Percentiles rank a stretch among this genome's conserved stretches.
Evolutionary conservation across 495 filamentous ascomycete genomes (phyloP).

Genomic region (Pseudevernia furfuracea): DNA sequence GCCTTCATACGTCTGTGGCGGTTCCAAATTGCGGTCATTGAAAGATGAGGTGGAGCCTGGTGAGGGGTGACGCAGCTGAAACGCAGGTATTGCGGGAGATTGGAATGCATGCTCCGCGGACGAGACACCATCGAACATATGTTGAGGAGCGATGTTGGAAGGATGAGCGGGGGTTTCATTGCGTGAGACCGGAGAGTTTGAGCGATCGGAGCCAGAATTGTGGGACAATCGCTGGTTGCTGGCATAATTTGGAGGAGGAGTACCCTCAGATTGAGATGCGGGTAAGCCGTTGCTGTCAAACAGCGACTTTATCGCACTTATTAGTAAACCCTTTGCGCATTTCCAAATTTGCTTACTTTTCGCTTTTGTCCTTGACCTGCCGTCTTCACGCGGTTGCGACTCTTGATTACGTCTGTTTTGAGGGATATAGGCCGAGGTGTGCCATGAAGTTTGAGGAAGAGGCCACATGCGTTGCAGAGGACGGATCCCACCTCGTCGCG

Average conservation of each 20-base stretch:
- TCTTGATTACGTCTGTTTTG: slow-evolving; percentile 99
- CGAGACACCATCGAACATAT: slow-evolving; percentile 68
- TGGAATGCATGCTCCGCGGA: slow-evolving; percentile 58
- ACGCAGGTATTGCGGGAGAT: slow-evolving; percentile 46
- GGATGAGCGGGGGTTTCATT: slow-evolving; percentile 72
- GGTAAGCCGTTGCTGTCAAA: slow-evolving; percentile 53
- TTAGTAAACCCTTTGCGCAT: not conserved
- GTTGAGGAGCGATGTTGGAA: slow-evolving; percentile 67
- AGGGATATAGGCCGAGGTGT: slow-evolving; percentile 87
- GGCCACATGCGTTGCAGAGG: slow-evolving; percentile 97
- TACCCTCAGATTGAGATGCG: slow-evolving; percentile 49
- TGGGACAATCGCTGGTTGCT: slow-evolving; percentile 61
- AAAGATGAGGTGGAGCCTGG: slow-evolving; percentile 61
- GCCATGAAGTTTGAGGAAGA: slow-evolving; percentile 95
- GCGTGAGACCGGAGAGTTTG: slow-evolving; percentile 79
- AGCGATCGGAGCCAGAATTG: slow-evolving; percentile 67
- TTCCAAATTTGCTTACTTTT: slow-evolving; percentile 54
- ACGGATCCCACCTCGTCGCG: slow-evolving; percentile 92
- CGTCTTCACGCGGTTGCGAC: slow-evolving; percentile 94
- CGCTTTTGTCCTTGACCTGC: slow-evolving; percentile 77
- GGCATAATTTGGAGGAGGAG: slow-evolving; percentile 43
- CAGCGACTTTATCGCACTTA: slow-evolving; percentile 35
- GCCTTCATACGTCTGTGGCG: slow-evolving; percentile 72
- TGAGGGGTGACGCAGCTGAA: slow-evolving; percentile 54
- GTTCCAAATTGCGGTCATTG: slow-evolving; percentile 66